A percentile compares a stretch with the other conserved stretches of the same genome.
Evolutionary conservation across 1,139 yeast species (phyloP).

Genomic region (Kodamaea suecica): DNA sequence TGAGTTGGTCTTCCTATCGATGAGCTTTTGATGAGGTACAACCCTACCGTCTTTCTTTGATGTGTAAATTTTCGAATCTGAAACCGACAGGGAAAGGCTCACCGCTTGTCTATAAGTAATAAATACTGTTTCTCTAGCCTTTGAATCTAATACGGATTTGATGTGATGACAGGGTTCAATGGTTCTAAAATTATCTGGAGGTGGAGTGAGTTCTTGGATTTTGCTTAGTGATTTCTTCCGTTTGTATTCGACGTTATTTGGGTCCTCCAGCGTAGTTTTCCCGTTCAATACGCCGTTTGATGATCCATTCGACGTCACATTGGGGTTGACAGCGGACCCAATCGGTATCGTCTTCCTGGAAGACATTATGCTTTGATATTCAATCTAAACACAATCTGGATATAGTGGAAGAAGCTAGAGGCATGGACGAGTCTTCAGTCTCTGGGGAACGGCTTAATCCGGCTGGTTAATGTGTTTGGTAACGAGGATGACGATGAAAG

Average conservation of each 20-base stretch:
- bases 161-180: constrained; percentile 55
- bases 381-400: no score
- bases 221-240: constrained; percentile 10
- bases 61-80: constrained; percentile 20
- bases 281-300: constrained; percentile 1
- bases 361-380: neutral
- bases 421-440: no score
- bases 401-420: no score
- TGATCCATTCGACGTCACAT: neutral
- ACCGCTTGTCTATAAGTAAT: constrained; percentile 60
- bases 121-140: constrained; percentile 54
- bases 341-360: constrained; percentile 2
- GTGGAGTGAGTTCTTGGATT: constrained; percentile 18
- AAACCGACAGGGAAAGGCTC: constrained; percentile 38
- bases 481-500: no score
- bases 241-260: neutral
- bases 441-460: no score
- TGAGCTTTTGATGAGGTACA: constrained; percentile 29
- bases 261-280: neutral
- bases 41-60: constrained; percentile 31
- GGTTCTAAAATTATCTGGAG: constrained; percentile 27
- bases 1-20: constrained; percentile 40
- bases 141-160: constrained; percentile 49
- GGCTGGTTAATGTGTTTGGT: no score
- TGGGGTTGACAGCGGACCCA: no score